These are phyloP conservation scores for Pholiota microspora DNA, from an alignment of 768 basidiomycete species.

Conservation along the genomic window DNA sequence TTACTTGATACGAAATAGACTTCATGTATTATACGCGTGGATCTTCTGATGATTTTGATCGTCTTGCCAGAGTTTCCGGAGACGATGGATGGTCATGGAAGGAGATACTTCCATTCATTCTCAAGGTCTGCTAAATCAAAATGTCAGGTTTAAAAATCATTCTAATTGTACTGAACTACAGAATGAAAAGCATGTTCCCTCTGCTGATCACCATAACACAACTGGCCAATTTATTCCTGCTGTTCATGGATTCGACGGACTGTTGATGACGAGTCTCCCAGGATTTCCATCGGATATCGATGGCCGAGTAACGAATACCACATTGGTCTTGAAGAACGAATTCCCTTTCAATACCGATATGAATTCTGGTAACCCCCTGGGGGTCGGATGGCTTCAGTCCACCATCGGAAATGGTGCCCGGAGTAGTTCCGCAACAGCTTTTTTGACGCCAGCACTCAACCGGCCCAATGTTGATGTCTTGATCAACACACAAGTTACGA, in stretches of 20 bases:
- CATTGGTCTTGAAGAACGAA: constrained; percentile 23
- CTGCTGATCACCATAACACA: constrained; percentile 36
- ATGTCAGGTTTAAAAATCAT: neutral
- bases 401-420: constrained; percentile 12
- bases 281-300: constrained; percentile 31
- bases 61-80: constrained; percentile 25
- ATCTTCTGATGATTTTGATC: constrained; percentile 26
- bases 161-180: constrained; percentile 9
- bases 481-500: constrained; percentile 6
- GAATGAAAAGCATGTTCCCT: constrained; percentile 35
- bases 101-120: constrained; percentile 26
- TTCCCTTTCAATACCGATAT: constrained; percentile 28
- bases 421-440: constrained; percentile 13
- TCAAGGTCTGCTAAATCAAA: constrained; percentile 21
- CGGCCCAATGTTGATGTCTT: constrained; percentile 13
- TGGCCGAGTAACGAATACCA: constrained; percentile 27
- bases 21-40: constrained; percentile 33
- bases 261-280: constrained; percentile 28
- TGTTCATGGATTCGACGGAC: constrained; percentile 34
- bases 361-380: constrained; percentile 27
- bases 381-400: constrained; percentile 16
- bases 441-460: neutral
- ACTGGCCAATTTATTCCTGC: constrained; percentile 34
- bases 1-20: constrained; percentile 17
- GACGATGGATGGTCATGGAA: constrained; percentile 37